A percentile compares a stretch with the other conserved stretches of the same genome.
Evolutionary conservation across 2,329 filamentous ascomycete species (phyloP).

Genomic region (Neofusicoccum parvum): DNA sequence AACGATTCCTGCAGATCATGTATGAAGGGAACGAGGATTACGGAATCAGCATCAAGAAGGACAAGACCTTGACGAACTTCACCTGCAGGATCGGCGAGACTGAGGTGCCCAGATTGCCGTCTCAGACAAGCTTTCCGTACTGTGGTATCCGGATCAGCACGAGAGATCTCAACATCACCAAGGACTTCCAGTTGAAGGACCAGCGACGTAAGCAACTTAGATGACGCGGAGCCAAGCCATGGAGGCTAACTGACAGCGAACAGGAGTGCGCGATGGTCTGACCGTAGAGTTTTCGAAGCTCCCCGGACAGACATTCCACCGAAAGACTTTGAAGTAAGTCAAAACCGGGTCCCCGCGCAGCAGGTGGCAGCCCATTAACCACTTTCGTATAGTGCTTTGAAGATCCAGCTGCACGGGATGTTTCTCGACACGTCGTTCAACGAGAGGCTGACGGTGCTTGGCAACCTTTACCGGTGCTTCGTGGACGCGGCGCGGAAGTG

Average conservation of each 20-base stretch:
- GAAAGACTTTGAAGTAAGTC: slow-evolving; percentile 70
- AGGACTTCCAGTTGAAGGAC: slow-evolving; percentile 62
- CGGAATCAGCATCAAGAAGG: slow-evolving; percentile 73
- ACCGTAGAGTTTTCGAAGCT: slow-evolving; percentile 75
- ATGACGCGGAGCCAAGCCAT: neutral
- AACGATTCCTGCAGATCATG: slow-evolving; percentile 77
- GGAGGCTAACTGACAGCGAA: neutral
- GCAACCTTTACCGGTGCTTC: slow-evolving; percentile 77
- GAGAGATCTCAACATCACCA: slow-evolving; percentile 71
- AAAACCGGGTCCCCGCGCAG: neutral
- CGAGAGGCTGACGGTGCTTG: slow-evolving; percentile 65
- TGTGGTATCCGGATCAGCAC: slow-evolving; percentile 81
- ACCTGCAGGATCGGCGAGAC: slow-evolving; percentile 55
- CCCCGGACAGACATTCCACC: slow-evolving; percentile 77
- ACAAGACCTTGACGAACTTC: slow-evolving; percentile 87
- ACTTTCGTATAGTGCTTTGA: slow-evolving; percentile 60
- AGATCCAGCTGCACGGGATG: slow-evolving; percentile 82
- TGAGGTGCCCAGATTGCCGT: slow-evolving; percentile 25
- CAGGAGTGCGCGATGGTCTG: slow-evolving; percentile 67
- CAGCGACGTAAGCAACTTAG: slow-evolving; percentile 47
- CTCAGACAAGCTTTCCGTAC: slow-evolving; percentile 72
- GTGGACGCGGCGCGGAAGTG: slow-evolving; percentile 76
- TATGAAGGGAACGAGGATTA: slow-evolving; percentile 76
- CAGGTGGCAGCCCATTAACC: slow-evolving; percentile 24
- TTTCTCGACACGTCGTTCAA: slow-evolving; percentile 83